Evolutionary conservation across 2,329 filamentous ascomycete species (phyloP), one percentile per base, ranked within the genome.

Genomic region (Penicillium fuscoglaucum): DNA sequence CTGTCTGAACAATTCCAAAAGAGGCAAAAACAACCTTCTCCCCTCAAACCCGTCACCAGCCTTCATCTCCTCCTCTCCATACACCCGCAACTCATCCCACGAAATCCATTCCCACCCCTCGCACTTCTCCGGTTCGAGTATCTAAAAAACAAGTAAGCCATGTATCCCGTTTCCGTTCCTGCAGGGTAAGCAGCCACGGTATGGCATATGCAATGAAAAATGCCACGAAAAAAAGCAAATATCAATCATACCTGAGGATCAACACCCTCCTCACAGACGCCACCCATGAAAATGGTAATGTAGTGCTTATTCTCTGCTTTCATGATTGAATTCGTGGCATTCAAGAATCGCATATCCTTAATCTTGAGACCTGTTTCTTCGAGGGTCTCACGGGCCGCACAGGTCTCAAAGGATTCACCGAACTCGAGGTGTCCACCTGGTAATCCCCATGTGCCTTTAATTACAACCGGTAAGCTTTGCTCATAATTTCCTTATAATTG

Each of bases 371-470:
- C 87, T 0, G 90, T 91, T 68, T 93, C 90, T 70, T 93, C 90
- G 0, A 84, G 69, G 0, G 84, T 79, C 73, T 93, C 90, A 4
- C 90, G 82, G 47, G 76, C 80, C 0, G 89, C 88, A 58, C 89
- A 91, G 0, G 74, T 71, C 21, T 85, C 78, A 33, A 85, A 80
- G 1, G 79, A 79, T 70, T 93, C 90, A 61, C 83, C 83, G 57
- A 84, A 83, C 60, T 93, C 90, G 17, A 93, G 82, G 66, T 93
- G 89, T 0, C 90, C 90, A 24, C 90, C 90, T 0, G 90, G 89
- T 15, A 91, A 82, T 50, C 86, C 87, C 75, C 83, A 85, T 0
- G 83, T 86, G 1, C 84, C 86, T 83, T 33, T 15, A n/a, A 45
- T 46, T 8, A 33, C 6, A 37, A 21, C 35, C 15, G 6, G 21